These are phyloP conservation scores for Pyrenula aspistea DNA, from an alignment of 495 filamentous ascomycete genomes.

Conservation along the genomic window DNA sequence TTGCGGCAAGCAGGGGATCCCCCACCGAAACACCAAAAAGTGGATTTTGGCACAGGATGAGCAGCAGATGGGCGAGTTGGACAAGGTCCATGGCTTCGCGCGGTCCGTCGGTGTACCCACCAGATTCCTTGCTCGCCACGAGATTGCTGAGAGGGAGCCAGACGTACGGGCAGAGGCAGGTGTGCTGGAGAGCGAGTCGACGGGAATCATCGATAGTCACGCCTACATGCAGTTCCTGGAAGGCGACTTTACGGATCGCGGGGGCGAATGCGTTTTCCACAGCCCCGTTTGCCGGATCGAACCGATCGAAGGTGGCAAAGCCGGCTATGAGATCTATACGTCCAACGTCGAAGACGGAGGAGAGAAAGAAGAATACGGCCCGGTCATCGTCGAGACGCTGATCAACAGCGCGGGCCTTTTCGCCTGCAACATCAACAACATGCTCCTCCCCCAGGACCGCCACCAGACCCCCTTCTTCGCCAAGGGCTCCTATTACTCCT, in stretches of 20 bases:
- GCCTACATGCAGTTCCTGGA: slow-evolving; percentile 68
- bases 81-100: slow-evolving; percentile 56
- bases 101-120: slow-evolving; percentile 58
- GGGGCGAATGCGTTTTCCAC: slow-evolving; percentile 59
- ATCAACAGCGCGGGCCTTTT: slow-evolving; percentile 79
- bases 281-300: slow-evolving; percentile 49
- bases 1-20: slow-evolving; percentile 54
- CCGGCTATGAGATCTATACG: slow-evolving; percentile 45
- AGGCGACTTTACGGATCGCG: slow-evolving; percentile 62
- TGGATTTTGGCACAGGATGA: slow-evolving; percentile 86
- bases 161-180: slow-evolving; percentile 56
- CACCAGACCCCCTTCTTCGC: slow-evolving; percentile 63
- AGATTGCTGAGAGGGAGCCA: slow-evolving; percentile 58
- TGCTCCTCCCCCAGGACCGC: slow-evolving; percentile 52
- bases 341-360: slow-evolving; percentile 27
- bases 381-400: slow-evolving; percentile 60
- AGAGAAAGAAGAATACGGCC: slow-evolving; percentile 29
- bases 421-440: slow-evolving; percentile 68
- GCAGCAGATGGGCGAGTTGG: slow-evolving; percentile 51
- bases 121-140: slow-evolving; percentile 46
- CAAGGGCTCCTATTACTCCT: slow-evolving; percentile 93
- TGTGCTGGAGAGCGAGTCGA: slow-evolving; percentile 69
- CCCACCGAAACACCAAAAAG: slow-evolving; percentile 69
- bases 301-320: slow-evolving; percentile 29
- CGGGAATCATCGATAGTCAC: slow-evolving; percentile 87